Conservation (phyloP, 164 flowering plant species). For the Magnolia changhungtana region DNA sequence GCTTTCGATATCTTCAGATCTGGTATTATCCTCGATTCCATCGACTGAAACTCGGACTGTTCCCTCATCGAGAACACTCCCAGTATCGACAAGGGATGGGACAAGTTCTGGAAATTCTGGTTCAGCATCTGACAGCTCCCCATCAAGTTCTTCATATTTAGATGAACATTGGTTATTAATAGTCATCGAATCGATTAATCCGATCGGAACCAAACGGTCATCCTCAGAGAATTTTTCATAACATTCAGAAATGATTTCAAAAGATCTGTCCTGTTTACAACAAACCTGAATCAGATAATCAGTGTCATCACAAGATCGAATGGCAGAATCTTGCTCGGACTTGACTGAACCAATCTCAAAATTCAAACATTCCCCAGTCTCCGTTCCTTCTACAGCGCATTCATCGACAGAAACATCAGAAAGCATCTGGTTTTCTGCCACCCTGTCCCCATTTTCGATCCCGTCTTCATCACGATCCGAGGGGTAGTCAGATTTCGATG, state of each 20-base stretch:
- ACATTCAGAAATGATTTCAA: conserved; percentile 27
- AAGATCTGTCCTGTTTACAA: conserved; percentile 23
- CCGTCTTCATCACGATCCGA: conserved; percentile 26
- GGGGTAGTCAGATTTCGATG: conserved; percentile 29
- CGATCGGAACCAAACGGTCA: conserved; percentile 51
- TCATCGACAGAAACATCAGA: conserved; percentile 26
- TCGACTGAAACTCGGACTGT: conserved; percentile 10
- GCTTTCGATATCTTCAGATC: conserved; percentile 12
- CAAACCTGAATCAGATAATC: conserved; percentile 12
- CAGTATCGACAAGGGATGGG: conserved; percentile 9
- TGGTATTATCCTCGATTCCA: conserved; percentile 15
- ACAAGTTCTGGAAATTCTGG: conserved; percentile 7
- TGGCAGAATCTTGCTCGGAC: conserved; percentile 8
- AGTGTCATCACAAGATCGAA: conserved; percentile 16
- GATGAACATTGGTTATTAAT: conserved; percentile 12
- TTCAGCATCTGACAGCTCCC: too few species aligned
- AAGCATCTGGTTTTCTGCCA: conserved; percentile 24
- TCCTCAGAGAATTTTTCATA: conserved; percentile 33
- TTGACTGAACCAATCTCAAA: background rate
- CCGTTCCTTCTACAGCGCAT: conserved; percentile 7
- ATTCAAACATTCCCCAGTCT: conserved; percentile 11
- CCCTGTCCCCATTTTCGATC: conserved; percentile 13
- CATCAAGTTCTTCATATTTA: conserved; percentile 18
- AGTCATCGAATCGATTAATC: conserved; percentile 33
- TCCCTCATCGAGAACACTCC: conserved; percentile 15